Evolutionary conservation across 1,139 yeast species (phyloP).

Genomic region (Lodderomyces beijingensis): DNA sequence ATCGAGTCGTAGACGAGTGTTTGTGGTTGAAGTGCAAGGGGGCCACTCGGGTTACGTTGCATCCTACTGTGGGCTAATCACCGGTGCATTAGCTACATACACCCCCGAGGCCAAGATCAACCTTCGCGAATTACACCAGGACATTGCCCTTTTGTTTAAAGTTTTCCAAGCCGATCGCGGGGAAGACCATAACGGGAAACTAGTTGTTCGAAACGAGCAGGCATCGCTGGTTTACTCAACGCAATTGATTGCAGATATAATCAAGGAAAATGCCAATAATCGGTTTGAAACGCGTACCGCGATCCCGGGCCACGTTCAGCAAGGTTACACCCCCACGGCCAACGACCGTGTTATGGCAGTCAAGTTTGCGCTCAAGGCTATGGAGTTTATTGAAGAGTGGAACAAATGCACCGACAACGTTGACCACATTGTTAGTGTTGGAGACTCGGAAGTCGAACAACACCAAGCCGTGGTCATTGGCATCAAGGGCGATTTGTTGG

Average conservation of each 20-base stretch:
- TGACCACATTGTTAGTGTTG: neutral
- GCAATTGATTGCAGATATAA: constrained; percentile 62
- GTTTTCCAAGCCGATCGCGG: constrained; percentile 76
- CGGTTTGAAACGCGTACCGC: constrained; percentile 75
- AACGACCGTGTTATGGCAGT: constrained; percentile 73
- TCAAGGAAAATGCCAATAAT: constrained; percentile 61
- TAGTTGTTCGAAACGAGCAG: constrained; percentile 63
- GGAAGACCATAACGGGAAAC: constrained; percentile 71
- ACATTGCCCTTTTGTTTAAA: constrained; percentile 18
- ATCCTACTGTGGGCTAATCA: constrained; percentile 78
- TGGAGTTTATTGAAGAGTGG: constrained; percentile 60
- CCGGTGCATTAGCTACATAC: constrained; percentile 91
- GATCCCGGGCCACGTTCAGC: constrained; percentile 81
- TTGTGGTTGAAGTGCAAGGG: constrained; percentile 96
- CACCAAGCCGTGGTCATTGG: constrained; percentile 59
- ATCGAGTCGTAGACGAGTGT: constrained; percentile 89
- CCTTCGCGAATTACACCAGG: constrained; percentile 57
- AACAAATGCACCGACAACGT: constrained; percentile 11
- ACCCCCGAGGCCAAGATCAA: constrained; percentile 87
- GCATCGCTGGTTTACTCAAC: constrained; percentile 68
- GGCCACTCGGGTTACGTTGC: constrained; percentile 95
- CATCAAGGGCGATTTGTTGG: constrained; percentile 59
- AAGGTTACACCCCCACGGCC: constrained; percentile 75
- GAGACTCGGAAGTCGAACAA: neutral
- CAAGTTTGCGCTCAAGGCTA: constrained; percentile 65